Base-by-base conservation (phyloP, 176 grass and related monocot species). In the Saccharum spontaneum region DNA sequence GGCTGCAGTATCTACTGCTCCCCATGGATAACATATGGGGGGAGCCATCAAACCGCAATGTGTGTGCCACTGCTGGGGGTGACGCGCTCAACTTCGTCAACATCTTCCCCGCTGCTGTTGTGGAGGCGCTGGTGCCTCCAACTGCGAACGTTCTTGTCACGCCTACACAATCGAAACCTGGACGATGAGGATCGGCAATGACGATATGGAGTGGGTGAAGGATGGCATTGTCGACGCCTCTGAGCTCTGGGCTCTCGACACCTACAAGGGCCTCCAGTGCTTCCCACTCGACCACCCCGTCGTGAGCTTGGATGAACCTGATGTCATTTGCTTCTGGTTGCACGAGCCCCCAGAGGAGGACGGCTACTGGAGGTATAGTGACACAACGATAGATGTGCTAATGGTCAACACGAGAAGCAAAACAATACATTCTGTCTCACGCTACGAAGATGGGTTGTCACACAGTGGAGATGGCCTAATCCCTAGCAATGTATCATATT, bases 381-480 rank as follows among this genome's bases (percentile, higher is more conserved):
- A 44, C 41, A 2, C 0, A 11, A 2, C 41, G 14, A 10, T 4
- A 1, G 16, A 52, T 16, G 17, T 23, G 31, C 2, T 59, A 0
- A 77, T 36, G 74, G 17, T 77, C 1, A 54, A 77, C 52, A 39
- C 0, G 18, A 77, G 50, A 12, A 60, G 18, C 4, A 77, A 59
- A 12, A 36, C 26, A 1, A 22, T 75, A 22, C 8, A 10, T 1
- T 75, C 28, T 0, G 16, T 75, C 4, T 20, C 7, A 9, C 3
- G 28, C 6, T 3, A 1, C 10, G 10, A 44, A 2, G 41, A 44
- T 11, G 10, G 1, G 9, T 5, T 5, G 8, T 26, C 14, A 2
- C 11, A 3, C 0, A 8, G 6, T 16, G 0, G 0, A 20, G 6
- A 18, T 44, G 9, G 2, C 2, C 4, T 50, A 11, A 11, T 44